A percentile compares a stretch with the other conserved stretches of the same genome.
phyloP scores from a whole-genome alignment of 1,284 basidiomycete species.

The Ustilago curta region DNA sequence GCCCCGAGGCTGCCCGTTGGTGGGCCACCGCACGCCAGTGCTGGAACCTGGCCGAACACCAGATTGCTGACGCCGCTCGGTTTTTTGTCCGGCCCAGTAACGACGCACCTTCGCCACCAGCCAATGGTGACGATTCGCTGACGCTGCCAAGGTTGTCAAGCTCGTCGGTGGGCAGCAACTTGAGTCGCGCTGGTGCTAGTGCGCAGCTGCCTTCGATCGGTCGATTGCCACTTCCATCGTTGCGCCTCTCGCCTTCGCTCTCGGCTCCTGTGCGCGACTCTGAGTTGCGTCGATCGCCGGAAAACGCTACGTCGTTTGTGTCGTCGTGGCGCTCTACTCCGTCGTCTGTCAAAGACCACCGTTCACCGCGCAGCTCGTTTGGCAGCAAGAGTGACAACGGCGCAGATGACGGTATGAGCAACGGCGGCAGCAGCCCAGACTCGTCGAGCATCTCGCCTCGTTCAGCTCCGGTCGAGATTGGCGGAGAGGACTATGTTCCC shows the following conservation, averaged over 20 bases:
- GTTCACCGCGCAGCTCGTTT: conserved; percentile 35
- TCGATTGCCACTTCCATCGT: conserved; percentile 35
- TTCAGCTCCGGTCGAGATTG: conserved; percentile 33
- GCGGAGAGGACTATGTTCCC: conserved; percentile 28
- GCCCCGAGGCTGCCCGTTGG: conserved; percentile 43
- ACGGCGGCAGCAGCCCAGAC: conserved; percentile 41
- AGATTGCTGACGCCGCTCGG: conserved; percentile 39
- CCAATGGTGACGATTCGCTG: conserved; percentile 20
- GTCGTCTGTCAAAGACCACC: conserved; percentile 20
- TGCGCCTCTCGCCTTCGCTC: conserved; percentile 44
- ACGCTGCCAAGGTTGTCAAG: conserved; percentile 39
- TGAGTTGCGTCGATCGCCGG: conserved; percentile 15
- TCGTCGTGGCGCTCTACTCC: conserved; percentile 24
- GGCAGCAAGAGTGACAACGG: conserved; percentile 38
- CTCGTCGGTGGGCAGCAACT: conserved; percentile 20
- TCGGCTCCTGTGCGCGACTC: conserved; percentile 12
- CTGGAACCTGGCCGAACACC: conserved; percentile 46
- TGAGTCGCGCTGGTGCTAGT: conserved; percentile 13
- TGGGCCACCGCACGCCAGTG: conserved; percentile 51
- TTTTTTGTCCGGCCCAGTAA: conserved; percentile 48
- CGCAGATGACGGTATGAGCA: conserved; percentile 36
- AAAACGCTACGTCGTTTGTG: conserved; percentile 8
- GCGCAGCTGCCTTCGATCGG: conserved; percentile 36
- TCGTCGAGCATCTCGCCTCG: conserved; percentile 36
- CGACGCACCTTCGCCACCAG: conserved; percentile 42